phyloP scores from a whole-genome alignment of 371 early-diverging fungal genomes.

The Umbelopsis sp. region DNA sequence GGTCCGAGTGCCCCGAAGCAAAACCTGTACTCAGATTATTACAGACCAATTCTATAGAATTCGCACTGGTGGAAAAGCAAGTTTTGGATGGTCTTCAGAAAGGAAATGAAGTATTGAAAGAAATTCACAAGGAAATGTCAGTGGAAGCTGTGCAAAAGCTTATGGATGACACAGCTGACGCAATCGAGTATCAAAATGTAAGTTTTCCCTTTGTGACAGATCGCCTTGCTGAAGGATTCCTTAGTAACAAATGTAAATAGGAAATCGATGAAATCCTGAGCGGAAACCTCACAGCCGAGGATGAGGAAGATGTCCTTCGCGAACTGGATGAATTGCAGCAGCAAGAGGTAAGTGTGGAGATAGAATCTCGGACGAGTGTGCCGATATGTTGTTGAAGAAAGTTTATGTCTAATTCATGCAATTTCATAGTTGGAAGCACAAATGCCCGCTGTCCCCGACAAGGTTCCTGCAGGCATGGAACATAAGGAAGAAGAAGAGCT shows the following conservation, averaged over 20 bases:
- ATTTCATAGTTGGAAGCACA: conserved; percentile 34
- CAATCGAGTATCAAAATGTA: conserved; percentile 93
- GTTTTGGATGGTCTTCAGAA: conserved; percentile 81
- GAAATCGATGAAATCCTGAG: conserved; percentile 82
- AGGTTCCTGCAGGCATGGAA: conserved; percentile 30
- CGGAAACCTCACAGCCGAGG: conserved; percentile 73
- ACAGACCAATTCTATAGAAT: conserved; percentile 87
- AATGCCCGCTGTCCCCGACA: conserved; percentile 39
- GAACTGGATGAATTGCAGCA: conserved; percentile 74
- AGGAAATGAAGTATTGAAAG: conserved; percentile 86
- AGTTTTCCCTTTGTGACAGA: neutral
- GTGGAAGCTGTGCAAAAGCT: conserved; percentile 92
- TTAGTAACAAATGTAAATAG: conserved; percentile 42
- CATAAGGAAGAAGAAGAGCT: conserved; percentile 19
- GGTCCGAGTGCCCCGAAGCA: neutral
- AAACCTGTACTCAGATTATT: neutral
- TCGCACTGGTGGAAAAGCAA: conserved; percentile 87
- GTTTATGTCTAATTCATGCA: neutral
- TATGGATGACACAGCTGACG: conserved; percentile 96
- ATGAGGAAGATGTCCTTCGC: conserved; percentile 82
- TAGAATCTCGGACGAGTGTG: neutral
- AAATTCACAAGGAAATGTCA: conserved; percentile 89
- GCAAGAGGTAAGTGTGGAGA: conserved; percentile 37
- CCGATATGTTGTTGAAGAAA: neutral
- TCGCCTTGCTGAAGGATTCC: neutral